Conservation (phyloP, 2,329 filamentous ascomycete species). For the Phaeosphaeria sp. region DNA sequence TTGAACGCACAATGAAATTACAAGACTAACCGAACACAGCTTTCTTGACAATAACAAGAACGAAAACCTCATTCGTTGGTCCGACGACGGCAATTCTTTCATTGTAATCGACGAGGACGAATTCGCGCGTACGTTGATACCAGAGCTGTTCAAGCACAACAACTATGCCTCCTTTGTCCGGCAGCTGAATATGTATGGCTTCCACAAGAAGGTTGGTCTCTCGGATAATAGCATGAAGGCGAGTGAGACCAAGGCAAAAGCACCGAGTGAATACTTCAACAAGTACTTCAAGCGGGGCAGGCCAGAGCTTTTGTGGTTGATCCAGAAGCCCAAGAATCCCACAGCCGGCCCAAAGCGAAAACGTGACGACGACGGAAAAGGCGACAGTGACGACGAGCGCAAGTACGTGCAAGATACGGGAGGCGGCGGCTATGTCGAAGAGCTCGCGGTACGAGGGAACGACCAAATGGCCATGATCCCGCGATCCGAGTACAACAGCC, state of each 20-base stretch:
- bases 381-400: slow-evolving; percentile 73
- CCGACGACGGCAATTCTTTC: slow-evolving; percentile 94
- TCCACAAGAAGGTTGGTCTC: slow-evolving; percentile 66
- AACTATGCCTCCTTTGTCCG: slow-evolving; percentile 80
- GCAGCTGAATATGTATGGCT: slow-evolving; percentile 67
- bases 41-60: slow-evolving; percentile 94
- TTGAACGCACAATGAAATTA: background rate
- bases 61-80: slow-evolving; percentile 95
- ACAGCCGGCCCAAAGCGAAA: slow-evolving; percentile 56
- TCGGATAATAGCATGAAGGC: slow-evolving; percentile 98
- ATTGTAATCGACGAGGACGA: slow-evolving; percentile 96
- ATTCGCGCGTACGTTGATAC: slow-evolving; percentile 75
- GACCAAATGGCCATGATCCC: slow-evolving; percentile 61
- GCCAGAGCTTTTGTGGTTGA: slow-evolving; percentile 92
- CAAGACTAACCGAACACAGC: slow-evolving; percentile 58
- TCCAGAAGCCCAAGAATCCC: slow-evolving; percentile 89
- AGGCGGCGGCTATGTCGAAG: slow-evolving; percentile 48
- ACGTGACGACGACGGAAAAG: slow-evolving; percentile 65
- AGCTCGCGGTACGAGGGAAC: slow-evolving; percentile 44
- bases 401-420: slow-evolving; percentile 54
- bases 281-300: slow-evolving; percentile 94
- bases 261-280: slow-evolving; percentile 97
- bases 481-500: slow-evolving; percentile 75
- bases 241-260: slow-evolving; percentile 96
- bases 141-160: slow-evolving; percentile 79